Evolutionary conservation across 2,329 filamentous ascomycete species (phyloP).

Genomic region (Colletotrichum zoysiae): DNA sequence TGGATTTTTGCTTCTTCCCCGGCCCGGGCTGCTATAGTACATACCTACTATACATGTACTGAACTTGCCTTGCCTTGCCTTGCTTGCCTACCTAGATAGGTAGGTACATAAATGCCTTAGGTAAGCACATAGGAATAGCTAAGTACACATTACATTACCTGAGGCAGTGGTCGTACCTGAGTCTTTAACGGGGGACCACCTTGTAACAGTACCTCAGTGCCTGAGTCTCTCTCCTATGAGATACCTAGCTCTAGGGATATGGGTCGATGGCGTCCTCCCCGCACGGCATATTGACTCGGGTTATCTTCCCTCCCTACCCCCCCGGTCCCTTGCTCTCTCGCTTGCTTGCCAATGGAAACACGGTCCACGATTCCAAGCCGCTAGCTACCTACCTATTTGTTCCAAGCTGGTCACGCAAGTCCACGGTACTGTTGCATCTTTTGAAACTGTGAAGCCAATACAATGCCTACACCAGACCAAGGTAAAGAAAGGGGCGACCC

Average conservation of each 20-base stretch:
- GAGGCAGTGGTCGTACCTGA: no score
- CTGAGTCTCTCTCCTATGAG: no score
- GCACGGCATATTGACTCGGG: constrained; percentile 32
- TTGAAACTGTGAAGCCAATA: constrained; percentile 30
- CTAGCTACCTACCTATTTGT: not conserved
- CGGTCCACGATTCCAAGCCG: not conserved
- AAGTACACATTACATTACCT: no score
- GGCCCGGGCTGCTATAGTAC: not conserved
- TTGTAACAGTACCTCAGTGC: no score
- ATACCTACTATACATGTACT: no score
- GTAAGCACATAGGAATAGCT: no score
- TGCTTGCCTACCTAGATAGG: no score
- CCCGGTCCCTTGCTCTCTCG: not conserved
- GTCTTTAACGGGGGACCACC: no score
- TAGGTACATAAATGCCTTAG: no score
- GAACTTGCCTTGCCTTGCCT: no score
- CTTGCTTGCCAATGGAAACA: not conserved
- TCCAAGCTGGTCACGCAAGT: constrained; percentile 37
- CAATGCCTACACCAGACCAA: not conserved
- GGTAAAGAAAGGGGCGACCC: constrained; percentile 3
- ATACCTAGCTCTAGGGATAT: not conserved
- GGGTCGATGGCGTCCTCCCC: constrained; percentile 22
- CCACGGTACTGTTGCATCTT: constrained; percentile 39
- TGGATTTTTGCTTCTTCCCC: not conserved
- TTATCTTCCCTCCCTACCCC: not conserved